A percentile compares a stretch with the other conserved stretches of the same genome.
These are phyloP conservation scores for Akanthomyces muscarius DNA, from an alignment of 2,329 filamentous ascomycete species.

Conservation along the genomic window DNA sequence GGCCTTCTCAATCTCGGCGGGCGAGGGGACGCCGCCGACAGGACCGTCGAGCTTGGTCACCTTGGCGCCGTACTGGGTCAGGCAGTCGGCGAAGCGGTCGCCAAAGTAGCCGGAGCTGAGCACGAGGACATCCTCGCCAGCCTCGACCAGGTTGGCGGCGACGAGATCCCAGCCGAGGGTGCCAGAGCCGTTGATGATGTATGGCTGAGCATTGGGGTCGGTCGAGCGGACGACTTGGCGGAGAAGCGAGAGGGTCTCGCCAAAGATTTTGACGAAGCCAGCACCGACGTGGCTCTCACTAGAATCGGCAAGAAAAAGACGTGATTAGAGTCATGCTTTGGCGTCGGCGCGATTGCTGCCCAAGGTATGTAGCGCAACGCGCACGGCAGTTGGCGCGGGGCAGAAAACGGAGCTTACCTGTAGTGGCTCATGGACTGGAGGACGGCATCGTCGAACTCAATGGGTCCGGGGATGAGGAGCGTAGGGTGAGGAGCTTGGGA, in stretches of 20 bases:
- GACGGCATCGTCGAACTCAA: constrained; percentile 97
- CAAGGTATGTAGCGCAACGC: not conserved
- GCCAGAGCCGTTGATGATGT: constrained; percentile 89
- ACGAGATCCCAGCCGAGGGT: constrained; percentile 97
- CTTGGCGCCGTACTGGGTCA: constrained; percentile 85
- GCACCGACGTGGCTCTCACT: constrained; percentile 93
- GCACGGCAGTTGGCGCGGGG: not conserved
- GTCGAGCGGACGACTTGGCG: constrained; percentile 93
- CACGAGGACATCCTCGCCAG: constrained; percentile 85
- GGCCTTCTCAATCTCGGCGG: constrained; percentile 82
- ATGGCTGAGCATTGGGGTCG: constrained; percentile 77
- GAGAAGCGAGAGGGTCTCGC: constrained; percentile 81
- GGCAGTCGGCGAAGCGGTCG: constrained; percentile 88
- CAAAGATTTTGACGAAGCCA: constrained; percentile 84
- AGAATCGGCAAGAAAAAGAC: constrained; percentile 3
- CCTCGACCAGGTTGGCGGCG: constrained; percentile 86
- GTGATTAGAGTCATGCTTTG: not conserved
- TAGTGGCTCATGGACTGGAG: constrained; percentile 93
- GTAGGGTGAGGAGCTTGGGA: constrained; percentile 61
- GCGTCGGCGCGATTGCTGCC: not conserved
- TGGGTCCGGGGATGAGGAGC: constrained; percentile 92
- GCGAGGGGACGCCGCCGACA: constrained; percentile 81
- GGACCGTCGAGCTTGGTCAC: constrained; percentile 86
- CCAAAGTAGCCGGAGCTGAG: constrained; percentile 97
- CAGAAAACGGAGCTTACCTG: constrained; percentile 54